Conservation (phyloP, 768 basidiomycete genomes). For the Mycena amicta region DNA sequence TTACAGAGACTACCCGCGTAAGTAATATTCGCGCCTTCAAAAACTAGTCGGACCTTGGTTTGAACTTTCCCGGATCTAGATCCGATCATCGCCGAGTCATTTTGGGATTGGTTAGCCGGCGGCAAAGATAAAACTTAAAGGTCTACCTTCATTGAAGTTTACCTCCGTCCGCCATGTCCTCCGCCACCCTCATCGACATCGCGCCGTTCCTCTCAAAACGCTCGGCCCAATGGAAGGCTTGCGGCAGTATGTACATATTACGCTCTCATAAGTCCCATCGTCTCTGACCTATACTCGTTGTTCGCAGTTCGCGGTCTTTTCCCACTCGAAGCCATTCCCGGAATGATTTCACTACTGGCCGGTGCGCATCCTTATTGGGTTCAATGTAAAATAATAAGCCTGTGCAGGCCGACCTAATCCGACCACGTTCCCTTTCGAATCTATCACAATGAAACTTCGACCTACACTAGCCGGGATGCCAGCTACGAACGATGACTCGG, state of each 20-base stretch:
- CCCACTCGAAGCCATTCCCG: constrained; percentile 43
- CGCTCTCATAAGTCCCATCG: too few relatives aligned
- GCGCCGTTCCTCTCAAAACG: constrained; percentile 12
- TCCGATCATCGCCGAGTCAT: neutral
- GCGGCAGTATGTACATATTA: constrained; percentile 14
- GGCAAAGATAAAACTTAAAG: neutral
- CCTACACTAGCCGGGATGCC: constrained; percentile 27
- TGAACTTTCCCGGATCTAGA: neutral
- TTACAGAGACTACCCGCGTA: too few relatives aligned
- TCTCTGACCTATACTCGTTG: neutral
- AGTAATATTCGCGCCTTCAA: too few relatives aligned
- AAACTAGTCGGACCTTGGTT: too few relatives aligned
- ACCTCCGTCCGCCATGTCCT: neutral
- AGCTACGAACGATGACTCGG: neutral
- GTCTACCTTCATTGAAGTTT: neutral
- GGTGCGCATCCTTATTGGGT: constrained; percentile 32
- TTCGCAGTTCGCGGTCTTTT: constrained; percentile 48
- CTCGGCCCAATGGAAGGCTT: constrained; percentile 15
- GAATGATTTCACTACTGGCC: constrained; percentile 36
- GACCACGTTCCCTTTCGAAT: constrained; percentile 41
- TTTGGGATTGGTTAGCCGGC: neutral
- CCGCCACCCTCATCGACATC: constrained; percentile 11
- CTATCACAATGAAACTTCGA: constrained; percentile 40
- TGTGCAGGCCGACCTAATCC: constrained; percentile 42
- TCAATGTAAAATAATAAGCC: neutral